Conservation (phyloP, 2,329 filamentous ascomycete species). For the Delphinella strobiligena region DNA sequence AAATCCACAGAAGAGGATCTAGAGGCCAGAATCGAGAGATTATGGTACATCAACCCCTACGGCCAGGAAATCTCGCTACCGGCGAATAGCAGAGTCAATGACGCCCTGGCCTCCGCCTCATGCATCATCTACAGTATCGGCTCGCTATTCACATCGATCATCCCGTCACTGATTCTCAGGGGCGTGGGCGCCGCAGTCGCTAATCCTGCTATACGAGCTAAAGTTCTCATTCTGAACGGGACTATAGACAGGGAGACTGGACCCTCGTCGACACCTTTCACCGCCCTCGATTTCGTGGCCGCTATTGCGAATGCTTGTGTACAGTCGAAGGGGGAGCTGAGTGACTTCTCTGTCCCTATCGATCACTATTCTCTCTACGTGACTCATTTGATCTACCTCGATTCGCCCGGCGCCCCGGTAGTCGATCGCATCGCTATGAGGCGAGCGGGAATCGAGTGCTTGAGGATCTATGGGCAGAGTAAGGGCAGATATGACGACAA, state of each 20-base stretch:
- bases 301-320: conserved; percentile 66
- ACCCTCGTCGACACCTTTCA: conserved; percentile 50
- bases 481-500: conserved; percentile 56
- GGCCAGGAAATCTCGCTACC: conserved; percentile 86
- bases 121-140: conserved; percentile 85
- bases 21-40: conserved; percentile 60
- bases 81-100: conserved; percentile 69
- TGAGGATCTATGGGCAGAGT: conserved; percentile 62
- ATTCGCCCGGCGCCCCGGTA: conserved; percentile 54
- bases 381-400: conserved; percentile 72
- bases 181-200: conserved; percentile 54
- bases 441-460: conserved; percentile 60
- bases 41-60: conserved; percentile 98
- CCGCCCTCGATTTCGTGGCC: conserved; percentile 68
- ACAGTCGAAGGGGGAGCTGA: conserved; percentile 41
- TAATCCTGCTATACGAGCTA: conserved; percentile 45
- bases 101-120: conserved; percentile 50
- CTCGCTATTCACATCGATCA: conserved; percentile 80
- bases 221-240: conserved; percentile 77
- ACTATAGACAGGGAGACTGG: conserved; percentile 79
- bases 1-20: conserved; percentile 67
- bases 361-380: conserved; percentile 55
- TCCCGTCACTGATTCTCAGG: conserved; percentile 68
- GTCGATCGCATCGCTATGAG: conserved; percentile 56
- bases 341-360: conserved; percentile 8